Conservation (phyloP, 805 yeast genomes). For the Naumovozyma dairenensis region DNA sequence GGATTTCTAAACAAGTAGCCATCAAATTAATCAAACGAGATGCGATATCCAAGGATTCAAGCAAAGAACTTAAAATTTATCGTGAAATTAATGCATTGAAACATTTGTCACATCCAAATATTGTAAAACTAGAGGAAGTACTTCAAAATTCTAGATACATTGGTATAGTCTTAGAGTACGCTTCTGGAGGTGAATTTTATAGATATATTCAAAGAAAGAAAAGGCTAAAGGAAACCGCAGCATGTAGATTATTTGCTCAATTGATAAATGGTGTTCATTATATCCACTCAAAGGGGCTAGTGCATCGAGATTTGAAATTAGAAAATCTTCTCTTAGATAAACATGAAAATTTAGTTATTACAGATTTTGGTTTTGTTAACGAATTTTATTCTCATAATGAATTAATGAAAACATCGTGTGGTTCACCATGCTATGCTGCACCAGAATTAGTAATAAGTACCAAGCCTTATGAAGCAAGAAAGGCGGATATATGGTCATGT, state of each 20-base stretch:
- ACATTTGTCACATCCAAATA: conserved; percentile 84
- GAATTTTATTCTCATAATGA: conserved; percentile 53
- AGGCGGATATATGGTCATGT: conserved; percentile 95
- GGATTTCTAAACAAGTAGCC: conserved; percentile 71
- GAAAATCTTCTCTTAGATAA: conserved; percentile 79
- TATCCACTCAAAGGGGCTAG: conserved; percentile 84
- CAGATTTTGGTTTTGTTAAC: conserved; percentile 94
- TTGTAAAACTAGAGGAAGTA: conserved; percentile 85
- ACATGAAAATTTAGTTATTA: conserved; percentile 74
- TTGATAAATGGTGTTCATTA: conserved; percentile 89
- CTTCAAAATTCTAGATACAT: conserved; percentile 89
- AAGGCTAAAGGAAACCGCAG: conserved; percentile 75
- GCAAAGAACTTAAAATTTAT: conserved; percentile 78
- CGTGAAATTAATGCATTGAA: conserved; percentile 88
- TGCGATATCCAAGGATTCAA: conserved; percentile 74
- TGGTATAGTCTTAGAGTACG: conserved; percentile 93
- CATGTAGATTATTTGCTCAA: conserved; percentile 86
- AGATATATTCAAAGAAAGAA: conserved; percentile 83
- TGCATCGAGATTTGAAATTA: conserved; percentile 84
- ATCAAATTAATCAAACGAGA: conserved; percentile 85
- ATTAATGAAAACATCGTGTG: conserved; percentile 89
- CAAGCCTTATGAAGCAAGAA: conserved; percentile 84
- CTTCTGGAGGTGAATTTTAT: conserved; percentile 94
- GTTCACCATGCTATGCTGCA: conserved; percentile 97
- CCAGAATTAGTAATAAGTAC: conserved; percentile 91